These are phyloP conservation scores for Dittrichia graveolens DNA, from an alignment of 129 eudicot species.

Conservation along the genomic window DNA sequence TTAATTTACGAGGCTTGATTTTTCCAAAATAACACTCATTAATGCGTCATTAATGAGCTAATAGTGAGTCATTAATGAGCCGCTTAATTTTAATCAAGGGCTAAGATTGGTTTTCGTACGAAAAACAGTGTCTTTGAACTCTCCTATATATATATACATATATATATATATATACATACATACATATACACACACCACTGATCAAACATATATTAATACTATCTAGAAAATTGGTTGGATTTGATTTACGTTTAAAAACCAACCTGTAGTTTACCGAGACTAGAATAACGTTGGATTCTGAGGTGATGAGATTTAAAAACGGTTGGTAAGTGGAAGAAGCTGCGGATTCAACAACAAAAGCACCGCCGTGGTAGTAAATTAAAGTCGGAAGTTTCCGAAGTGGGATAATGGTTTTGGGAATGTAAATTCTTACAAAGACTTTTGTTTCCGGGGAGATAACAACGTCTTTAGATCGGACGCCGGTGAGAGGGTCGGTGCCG, in stretches of 20 bases:
- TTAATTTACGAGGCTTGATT: no score
- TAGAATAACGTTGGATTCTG: constrained; percentile 26
- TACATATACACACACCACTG: no score
- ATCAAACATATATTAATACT: no score
- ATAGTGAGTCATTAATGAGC: no score
- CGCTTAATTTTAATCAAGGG: no score
- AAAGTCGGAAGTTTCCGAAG: constrained; percentile 30
- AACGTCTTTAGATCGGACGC: constrained; percentile 19
- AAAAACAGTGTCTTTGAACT: no score
- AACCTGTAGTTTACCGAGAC: constrained; percentile 45
- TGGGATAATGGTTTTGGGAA: constrained; percentile 1
- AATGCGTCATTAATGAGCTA: no score
- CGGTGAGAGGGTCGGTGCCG: neutral
- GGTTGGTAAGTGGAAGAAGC: constrained; percentile 36
- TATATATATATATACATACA: no score
- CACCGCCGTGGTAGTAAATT: constrained; percentile 54
- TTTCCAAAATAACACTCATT: no score
- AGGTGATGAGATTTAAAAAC: constrained; percentile 33
- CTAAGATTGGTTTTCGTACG: no score
- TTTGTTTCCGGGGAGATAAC: neutral
- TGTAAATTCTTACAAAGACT: constrained; percentile 3
- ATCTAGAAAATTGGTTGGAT: no score
- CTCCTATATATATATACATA: no score
- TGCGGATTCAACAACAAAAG: constrained; percentile 31
- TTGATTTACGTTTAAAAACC: neutral